These are phyloP conservation scores for Zygnema circumcarinatum DNA, from an alignment of 139 green algal genomes.

Conservation along the genomic window DNA sequence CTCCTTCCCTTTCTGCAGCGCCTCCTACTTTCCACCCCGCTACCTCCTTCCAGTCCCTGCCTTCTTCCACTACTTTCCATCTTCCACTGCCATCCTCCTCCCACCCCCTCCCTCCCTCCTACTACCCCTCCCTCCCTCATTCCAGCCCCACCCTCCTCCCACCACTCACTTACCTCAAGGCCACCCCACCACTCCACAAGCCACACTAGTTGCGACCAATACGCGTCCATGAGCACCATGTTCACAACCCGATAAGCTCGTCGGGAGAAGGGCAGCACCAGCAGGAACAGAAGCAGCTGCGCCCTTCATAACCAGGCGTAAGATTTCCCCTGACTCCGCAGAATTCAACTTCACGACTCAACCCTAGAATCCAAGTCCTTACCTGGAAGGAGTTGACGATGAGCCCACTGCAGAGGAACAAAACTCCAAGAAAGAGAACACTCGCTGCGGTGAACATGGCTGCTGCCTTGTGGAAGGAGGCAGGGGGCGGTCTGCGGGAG, in stretches of 20 bases:
- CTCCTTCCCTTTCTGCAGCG: neutral
- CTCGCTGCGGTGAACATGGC: neutral
- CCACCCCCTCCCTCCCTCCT: neutral
- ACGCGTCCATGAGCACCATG: conserved; percentile 37
- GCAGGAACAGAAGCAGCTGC: conserved; percentile 35
- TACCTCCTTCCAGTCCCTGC: neutral
- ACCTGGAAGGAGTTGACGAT: conserved; percentile 27
- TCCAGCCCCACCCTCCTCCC: neutral
- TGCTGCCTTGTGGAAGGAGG: too few relatives aligned
- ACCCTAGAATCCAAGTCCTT: too few relatives aligned
- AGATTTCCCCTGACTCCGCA: too few relatives aligned
- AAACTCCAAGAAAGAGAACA: conserved; percentile 5
- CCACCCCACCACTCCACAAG: conserved; percentile 53
- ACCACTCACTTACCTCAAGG: conserved; percentile 43
- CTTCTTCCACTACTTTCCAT: neutral
- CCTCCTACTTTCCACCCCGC: neutral
- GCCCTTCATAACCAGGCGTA: too few relatives aligned
- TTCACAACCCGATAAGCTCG: conserved; percentile 33
- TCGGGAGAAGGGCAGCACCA: conserved; percentile 43
- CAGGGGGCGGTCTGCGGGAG: too few relatives aligned
- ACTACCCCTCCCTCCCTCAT: neutral
- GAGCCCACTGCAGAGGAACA: conserved; percentile 39
- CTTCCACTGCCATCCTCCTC: neutral
- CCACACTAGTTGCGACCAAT: conserved; percentile 55
- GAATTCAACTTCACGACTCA: too few relatives aligned